Evolutionary conservation across 805 yeast genomes (phyloP).

Genomic region (Myxozyma neglecta): DNA sequence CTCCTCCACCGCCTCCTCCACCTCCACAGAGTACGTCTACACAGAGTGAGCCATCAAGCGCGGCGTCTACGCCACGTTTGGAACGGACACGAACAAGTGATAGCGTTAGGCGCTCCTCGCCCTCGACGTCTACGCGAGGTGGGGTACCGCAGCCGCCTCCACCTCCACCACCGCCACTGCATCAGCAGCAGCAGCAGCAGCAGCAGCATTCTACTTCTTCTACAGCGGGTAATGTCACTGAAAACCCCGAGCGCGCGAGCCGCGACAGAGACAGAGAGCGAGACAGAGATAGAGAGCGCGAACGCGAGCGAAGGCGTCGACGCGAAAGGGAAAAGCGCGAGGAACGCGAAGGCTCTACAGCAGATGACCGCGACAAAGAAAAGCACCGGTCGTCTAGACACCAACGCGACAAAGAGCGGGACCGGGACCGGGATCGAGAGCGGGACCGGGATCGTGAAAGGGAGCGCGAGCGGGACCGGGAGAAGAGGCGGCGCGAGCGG

Average conservation of each 20-base stretch:
- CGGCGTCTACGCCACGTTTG: not conserved
- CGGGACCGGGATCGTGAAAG: constrained; percentile 1
- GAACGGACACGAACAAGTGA: not conserved
- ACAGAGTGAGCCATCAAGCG: not conserved
- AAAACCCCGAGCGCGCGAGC: not conserved
- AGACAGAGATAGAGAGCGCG: constrained; percentile 10
- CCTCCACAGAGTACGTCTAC: not conserved
- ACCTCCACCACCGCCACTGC: constrained; percentile 1
- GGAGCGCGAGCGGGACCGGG: constrained; percentile 1
- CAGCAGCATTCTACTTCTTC: not conserved
- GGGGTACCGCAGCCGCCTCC: not conserved
- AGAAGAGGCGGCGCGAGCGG: constrained; percentile 13
- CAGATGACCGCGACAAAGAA: constrained; percentile 5
- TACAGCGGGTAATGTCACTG: not conserved
- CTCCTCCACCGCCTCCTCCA: not conserved
- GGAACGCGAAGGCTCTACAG: constrained; percentile 24
- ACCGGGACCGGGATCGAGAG: constrained; percentile 12
- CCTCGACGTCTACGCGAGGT: not conserved
- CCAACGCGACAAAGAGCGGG: not conserved
- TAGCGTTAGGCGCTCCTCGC: not conserved
- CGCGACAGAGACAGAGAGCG: not conserved
- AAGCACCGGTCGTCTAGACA: not conserved
- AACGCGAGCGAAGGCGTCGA: constrained; percentile 11
- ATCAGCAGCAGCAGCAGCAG: not conserved
- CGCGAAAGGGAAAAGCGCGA: constrained; percentile 7